phyloP scores from a whole-genome alignment of 192 early-diverging fungal genomes.

The Entomortierella chlamydospora region DNA sequence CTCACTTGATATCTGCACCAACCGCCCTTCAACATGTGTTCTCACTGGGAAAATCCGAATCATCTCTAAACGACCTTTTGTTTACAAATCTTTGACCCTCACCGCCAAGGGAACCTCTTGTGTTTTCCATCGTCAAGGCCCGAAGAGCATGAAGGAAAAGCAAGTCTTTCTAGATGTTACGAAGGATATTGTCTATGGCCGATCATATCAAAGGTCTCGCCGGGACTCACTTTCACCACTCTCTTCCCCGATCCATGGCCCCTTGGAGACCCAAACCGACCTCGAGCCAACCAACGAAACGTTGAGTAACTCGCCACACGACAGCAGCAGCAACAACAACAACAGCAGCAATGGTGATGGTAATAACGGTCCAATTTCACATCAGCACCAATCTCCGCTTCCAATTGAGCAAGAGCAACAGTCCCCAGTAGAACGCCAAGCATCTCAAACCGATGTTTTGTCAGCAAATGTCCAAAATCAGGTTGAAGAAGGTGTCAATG shows the following conservation, averaged over 20 bases:
- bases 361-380: not conserved
- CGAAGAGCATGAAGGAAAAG: conserved; percentile 12
- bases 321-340: not conserved
- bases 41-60: conserved; percentile 41
- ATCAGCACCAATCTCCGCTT: not conserved
- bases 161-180: conserved; percentile 23
- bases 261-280: not conserved
- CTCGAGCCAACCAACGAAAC: not conserved
- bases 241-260: not conserved
- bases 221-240: conserved; percentile 3
- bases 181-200: conserved; percentile 17
- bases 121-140: conserved; percentile 11
- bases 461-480: conserved; percentile 14
- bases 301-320: not conserved
- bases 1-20: conserved; percentile 28
- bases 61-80: conserved; percentile 28
- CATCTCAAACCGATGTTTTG: not conserved
- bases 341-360: not conserved
- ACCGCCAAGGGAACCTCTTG: conserved; percentile 24
- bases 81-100: conserved; percentile 28
- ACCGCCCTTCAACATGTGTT: conserved; percentile 18
- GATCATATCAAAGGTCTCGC: not conserved
- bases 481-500: conserved; percentile 30
- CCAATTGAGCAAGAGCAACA: not conserved
- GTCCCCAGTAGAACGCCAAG: not conserved